Evolutionary conservation across 345 rosid species (phyloP).

Genomic region (Sonneratia alba): DNA sequence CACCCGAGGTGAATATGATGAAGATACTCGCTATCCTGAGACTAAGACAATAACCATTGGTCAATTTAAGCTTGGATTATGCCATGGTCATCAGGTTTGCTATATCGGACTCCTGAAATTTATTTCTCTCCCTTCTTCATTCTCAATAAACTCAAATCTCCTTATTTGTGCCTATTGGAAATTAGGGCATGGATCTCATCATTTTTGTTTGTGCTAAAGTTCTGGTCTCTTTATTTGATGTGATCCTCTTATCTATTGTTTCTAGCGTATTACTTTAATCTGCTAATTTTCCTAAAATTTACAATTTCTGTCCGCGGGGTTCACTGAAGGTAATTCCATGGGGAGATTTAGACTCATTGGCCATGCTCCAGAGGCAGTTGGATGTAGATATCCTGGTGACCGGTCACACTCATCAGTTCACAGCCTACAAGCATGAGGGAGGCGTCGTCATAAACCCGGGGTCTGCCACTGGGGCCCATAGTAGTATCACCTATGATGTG

Average conservation of each 20-base stretch:
- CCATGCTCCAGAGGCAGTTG: conserved; percentile 92
- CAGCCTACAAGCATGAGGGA: conserved; percentile 93
- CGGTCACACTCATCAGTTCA: conserved; percentile 95
- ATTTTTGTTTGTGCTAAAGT: background rate
- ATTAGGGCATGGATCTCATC: background rate
- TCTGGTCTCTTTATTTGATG: background rate
- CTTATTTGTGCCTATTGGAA: background rate
- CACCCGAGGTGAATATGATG: conserved; percentile 78
- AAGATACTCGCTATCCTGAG: conserved; percentile 77
- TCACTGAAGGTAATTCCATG: conserved; percentile 72
- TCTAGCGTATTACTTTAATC: background rate
- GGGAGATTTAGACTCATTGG: conserved; percentile 92
- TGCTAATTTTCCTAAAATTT: background rate
- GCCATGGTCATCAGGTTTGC: conserved; percentile 93
- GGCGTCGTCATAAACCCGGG: conserved; percentile 96
- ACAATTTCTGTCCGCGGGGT: background rate
- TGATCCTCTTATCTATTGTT: background rate
- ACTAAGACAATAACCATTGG: conserved; percentile 80
- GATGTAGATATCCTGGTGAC: conserved; percentile 93
- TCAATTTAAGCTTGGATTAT: conserved; percentile 84
- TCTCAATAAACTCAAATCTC: background rate
- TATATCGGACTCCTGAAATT: background rate
- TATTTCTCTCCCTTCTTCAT: background rate
- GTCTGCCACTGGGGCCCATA: conserved; percentile 87
- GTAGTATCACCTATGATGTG: conserved; percentile 79